These are phyloP conservation scores for Sporothrix luriei DNA, from an alignment of 2,329 filamentous ascomycete species.

Conservation along the genomic window DNA sequence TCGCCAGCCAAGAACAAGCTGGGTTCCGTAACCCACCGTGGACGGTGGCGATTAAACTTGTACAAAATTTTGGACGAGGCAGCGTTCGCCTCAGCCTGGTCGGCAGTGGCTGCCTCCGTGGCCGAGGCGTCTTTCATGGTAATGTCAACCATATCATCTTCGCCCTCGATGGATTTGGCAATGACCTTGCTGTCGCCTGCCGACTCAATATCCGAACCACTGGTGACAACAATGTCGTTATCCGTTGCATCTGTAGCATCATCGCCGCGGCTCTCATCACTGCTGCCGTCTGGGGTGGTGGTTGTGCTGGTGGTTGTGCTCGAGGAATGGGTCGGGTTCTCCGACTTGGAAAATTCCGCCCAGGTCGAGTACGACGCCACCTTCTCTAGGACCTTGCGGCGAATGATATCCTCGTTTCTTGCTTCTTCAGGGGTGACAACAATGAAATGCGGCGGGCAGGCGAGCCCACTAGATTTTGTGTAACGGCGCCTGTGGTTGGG, in stretches of 20 bases:
- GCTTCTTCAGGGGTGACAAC: slow-evolving; percentile 73
- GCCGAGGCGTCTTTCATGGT: slow-evolving; percentile 70
- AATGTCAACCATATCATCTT: slow-evolving; percentile 89
- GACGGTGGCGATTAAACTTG: slow-evolving; percentile 54
- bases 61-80: slow-evolving; percentile 44
- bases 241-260: slow-evolving; percentile 45
- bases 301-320: not conserved
- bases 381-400: slow-evolving; percentile 77
- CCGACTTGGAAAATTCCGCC: slow-evolving; percentile 60
- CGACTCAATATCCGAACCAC: slow-evolving; percentile 64
- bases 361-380: slow-evolving; percentile 76
- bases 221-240: slow-evolving; percentile 69
- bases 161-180: slow-evolving; percentile 78
- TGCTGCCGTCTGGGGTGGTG: slow-evolving; percentile 2
- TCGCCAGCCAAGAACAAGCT: slow-evolving; percentile 61
- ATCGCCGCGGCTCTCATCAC: slow-evolving; percentile 5
- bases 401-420: slow-evolving; percentile 67
- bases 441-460: slow-evolving; percentile 67
- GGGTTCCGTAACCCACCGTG: slow-evolving; percentile 55
- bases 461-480: slow-evolving; percentile 36
- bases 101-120: slow-evolving; percentile 41
- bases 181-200: slow-evolving; percentile 71
- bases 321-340: slow-evolving; percentile 46
- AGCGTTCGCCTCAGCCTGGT: slow-evolving; percentile 34
- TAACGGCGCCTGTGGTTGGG: slow-evolving; percentile 35